Evolutionary conservation across 2,329 filamentous ascomycete genomes (phyloP), one percentile per base, ranked within the genome.

Genomic region (Moelleriella libera): DNA sequence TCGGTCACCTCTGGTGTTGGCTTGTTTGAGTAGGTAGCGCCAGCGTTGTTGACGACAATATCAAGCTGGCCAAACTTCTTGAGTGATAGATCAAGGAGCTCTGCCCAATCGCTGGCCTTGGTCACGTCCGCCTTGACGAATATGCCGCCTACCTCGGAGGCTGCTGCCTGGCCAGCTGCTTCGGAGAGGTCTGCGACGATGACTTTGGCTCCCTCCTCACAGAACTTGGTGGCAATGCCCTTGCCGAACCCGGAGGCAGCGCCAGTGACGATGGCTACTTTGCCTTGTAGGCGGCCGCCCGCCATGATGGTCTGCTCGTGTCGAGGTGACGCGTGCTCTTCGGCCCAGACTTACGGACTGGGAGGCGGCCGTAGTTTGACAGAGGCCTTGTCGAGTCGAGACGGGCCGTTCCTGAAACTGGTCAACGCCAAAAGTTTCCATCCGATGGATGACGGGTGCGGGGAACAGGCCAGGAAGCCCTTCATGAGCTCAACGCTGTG

Each of bases 241-340:
- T 72, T 75, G 47, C 80, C 80, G 53, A 84, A 84, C 2, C 80
- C 80, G 9, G 74, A 76, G 2, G 75, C 78, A 6, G 68, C 79
- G 44, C 80, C 76, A 50, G 64, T 70, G 50, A 70, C 59, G 50
- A 71, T 65, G 55, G 65, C 67, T 4, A 66, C 62, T 48, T 70
- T 70, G 45, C 62, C 63, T 46, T 65, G 50, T 6, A 71, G 61
- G 48, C 68, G 63, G 58, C 55, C 53, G 6, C 47, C 40, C 40
- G 60, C 37, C 53, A 56, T 60, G 30, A 37, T 41, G 40, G 8
- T 4, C n/a, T 32, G 32, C 11, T 44, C 9, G 34, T 8, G 8
- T 39, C 34, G 8, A 8, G 8, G 34, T 9, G 34, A 9, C 34
- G 34, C 34, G 3, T 39, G 8, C 12, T 39, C 12, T 39, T 39